Conservation (phyloP, 2,329 filamentous ascomycete species). For the Stachybotrys echinatus region DNA sequence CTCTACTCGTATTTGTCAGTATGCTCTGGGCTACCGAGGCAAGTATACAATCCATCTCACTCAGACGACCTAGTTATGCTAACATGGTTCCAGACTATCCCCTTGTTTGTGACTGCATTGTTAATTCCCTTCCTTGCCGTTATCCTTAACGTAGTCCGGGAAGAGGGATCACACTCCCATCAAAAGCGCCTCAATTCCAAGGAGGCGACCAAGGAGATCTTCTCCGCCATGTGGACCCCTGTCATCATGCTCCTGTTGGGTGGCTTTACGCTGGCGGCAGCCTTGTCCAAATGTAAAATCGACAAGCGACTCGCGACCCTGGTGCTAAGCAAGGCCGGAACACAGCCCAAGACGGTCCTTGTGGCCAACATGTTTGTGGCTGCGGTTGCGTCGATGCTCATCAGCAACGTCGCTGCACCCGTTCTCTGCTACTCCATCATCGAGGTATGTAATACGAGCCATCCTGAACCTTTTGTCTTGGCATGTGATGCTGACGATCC, state of each 20-base stretch:
- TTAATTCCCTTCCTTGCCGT: conserved; percentile 92
- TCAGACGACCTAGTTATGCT: background rate
- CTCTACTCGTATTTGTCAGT: conserved; percentile 89
- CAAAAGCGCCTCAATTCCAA: conserved; percentile 71
- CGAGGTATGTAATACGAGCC: conserved; percentile 53
- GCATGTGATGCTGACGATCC: conserved; percentile 7
- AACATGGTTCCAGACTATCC: conserved; percentile 64
- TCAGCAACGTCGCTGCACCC: conserved; percentile 95
- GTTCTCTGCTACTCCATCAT: conserved; percentile 98
- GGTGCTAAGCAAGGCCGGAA: conserved; percentile 92
- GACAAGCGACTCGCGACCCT: conserved; percentile 96
- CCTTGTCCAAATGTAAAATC: conserved; percentile 94
- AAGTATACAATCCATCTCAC: conserved; percentile 18
- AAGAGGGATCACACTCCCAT: conserved; percentile 47
- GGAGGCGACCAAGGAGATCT: conserved; percentile 76
- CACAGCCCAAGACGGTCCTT: conserved; percentile 80
- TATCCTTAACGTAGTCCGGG: conserved; percentile 75
- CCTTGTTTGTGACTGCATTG: conserved; percentile 92
- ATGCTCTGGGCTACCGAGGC: conserved; percentile 95
- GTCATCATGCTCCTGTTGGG: conserved; percentile 97
- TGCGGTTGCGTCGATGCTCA: conserved; percentile 97
- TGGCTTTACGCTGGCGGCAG: conserved; percentile 92
- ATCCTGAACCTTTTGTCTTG: no score
- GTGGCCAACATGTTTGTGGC: conserved; percentile 99
- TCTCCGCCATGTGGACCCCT: conserved; percentile 97